Evolutionary conservation across 2,329 filamentous ascomycete genomes (phyloP).

Genomic region (Xylaria arbuscula): DNA sequence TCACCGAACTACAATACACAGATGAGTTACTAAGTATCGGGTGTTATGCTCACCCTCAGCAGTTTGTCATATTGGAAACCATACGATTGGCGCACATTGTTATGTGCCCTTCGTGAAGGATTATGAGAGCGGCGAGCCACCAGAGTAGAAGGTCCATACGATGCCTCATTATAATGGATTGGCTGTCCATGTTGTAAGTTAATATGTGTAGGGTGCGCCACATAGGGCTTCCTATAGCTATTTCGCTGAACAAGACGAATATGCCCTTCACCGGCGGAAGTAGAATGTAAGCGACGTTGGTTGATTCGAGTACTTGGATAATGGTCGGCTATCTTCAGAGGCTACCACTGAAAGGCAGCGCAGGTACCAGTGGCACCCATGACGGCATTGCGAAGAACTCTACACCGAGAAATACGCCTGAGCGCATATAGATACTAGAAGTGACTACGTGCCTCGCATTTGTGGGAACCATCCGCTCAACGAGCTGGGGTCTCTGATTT

Average conservation of each 20-base stretch:
- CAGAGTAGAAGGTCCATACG: not conserved
- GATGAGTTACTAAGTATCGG: slow-evolving; percentile 14
- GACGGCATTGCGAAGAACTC: slow-evolving; percentile 31
- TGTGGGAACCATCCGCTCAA: slow-evolving; percentile 17
- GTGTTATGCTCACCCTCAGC: slow-evolving; percentile 21
- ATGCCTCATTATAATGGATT: not conserved
- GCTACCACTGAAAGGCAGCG: not conserved
- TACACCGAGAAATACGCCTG: slow-evolving; percentile 10
- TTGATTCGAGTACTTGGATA: slow-evolving; percentile 5
- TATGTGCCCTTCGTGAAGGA: slow-evolving; percentile 10
- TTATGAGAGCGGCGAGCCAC: not conserved
- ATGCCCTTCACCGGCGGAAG: not conserved
- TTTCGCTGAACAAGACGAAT: not conserved
- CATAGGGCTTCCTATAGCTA: not conserved
- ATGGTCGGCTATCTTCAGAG: not conserved
- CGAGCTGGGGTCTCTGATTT: slow-evolving; percentile 17
- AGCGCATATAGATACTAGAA: slow-evolving; percentile 29
- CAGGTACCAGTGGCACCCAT: slow-evolving; percentile 18
- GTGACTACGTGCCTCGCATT: slow-evolving; percentile 22
- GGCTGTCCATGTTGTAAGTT: not conserved
- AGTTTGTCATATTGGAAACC: not conserved
- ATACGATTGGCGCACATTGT: slow-evolving; percentile 8
- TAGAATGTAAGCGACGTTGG: slow-evolving; percentile 1
- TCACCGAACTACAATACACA: slow-evolving; percentile 9
- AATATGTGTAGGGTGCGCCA: not conserved